A percentile compares a stretch with the other conserved stretches of the same genome.
Conservation (phyloP, 345 rosid species). For the Rhodamnia argentea region DNA sequence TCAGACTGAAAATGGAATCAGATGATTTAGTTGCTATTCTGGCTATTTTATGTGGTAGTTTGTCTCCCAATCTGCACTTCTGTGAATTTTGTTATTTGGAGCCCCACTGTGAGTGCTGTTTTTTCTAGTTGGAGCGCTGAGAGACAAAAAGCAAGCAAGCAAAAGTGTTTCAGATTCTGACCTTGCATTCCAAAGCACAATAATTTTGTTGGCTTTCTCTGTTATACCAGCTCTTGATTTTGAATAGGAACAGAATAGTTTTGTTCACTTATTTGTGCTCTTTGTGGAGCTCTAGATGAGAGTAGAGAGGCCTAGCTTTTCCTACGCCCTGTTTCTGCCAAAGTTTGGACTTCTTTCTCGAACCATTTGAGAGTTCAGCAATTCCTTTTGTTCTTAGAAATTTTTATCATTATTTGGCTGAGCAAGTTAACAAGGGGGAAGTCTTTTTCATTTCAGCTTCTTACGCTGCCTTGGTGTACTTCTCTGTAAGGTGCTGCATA, state of each 20-base stretch:
- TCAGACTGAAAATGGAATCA: not conserved
- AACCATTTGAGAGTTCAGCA: not conserved
- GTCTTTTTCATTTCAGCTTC: not conserved
- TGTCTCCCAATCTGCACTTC: not conserved
- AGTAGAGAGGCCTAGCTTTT: not conserved
- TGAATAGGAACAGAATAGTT: not conserved
- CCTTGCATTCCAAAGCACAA: not conserved
- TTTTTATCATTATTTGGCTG: not conserved
- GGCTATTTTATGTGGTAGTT: not conserved
- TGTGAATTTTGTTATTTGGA: not conserved
- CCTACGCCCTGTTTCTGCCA: not conserved
- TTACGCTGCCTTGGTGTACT: not conserved
- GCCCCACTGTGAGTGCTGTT: not conserved
- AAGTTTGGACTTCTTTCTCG: not conserved
- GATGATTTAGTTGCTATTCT: not conserved
- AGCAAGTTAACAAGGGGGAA: not conserved
- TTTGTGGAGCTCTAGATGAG: not conserved
- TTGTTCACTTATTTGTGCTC: not conserved
- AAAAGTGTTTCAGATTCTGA: not conserved
- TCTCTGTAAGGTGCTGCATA: not conserved
- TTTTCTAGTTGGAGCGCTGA: not conserved
- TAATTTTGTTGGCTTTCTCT: not conserved
- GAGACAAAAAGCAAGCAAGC: not conserved
- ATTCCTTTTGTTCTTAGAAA: not conserved
- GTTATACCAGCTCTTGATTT: not conserved